phyloP scores from a whole-genome alignment of 2,329 filamentous ascomycete species.

The Apiospora sp. region DNA sequence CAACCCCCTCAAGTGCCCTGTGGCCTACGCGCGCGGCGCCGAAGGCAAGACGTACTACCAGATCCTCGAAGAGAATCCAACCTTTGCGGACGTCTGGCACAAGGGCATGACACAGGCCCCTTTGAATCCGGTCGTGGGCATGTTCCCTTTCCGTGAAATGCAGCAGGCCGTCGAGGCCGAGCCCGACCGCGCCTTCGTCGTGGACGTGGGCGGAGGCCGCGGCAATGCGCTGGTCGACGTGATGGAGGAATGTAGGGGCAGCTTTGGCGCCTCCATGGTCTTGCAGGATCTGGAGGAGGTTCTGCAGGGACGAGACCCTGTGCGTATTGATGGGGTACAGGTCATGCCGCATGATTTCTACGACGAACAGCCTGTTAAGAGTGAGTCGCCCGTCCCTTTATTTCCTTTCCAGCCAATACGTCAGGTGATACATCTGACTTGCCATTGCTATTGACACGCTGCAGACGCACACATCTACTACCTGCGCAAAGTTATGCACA shows the following conservation, averaged over 20 bases:
- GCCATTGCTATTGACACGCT: not conserved
- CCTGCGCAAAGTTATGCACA: slow-evolving; percentile 20
- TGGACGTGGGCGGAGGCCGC: slow-evolving; percentile 43
- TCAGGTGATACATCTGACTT: no score
- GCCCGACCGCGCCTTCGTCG: slow-evolving; percentile 40
- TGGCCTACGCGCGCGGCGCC: slow-evolving; percentile 42
- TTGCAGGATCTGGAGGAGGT: slow-evolving; percentile 47
- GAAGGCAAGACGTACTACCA: slow-evolving; percentile 47
- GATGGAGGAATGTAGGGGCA: slow-evolving; percentile 37
- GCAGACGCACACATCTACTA: slow-evolving; percentile 21
- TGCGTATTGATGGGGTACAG: not conserved
- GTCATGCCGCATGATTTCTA: slow-evolving; percentile 14
- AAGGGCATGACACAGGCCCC: slow-evolving; percentile 41
- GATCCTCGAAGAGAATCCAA: slow-evolving; percentile 40
- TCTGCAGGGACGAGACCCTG: slow-evolving; percentile 37
- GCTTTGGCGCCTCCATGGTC: slow-evolving; percentile 39
- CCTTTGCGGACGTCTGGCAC: slow-evolving; percentile 45
- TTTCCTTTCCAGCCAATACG: no score
- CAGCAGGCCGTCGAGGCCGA: slow-evolving; percentile 40
- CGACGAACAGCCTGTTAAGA: slow-evolving; percentile 23
- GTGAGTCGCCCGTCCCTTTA: not conserved
- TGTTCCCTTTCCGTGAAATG: slow-evolving; percentile 45
- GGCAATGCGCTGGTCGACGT: slow-evolving; percentile 43
- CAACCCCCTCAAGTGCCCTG: slow-evolving; percentile 43
- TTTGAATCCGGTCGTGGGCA: slow-evolving; percentile 44